Evolutionary conservation across 192 early-diverging fungal genomes (phyloP).

Genomic region (Coemansia umbellata): DNA sequence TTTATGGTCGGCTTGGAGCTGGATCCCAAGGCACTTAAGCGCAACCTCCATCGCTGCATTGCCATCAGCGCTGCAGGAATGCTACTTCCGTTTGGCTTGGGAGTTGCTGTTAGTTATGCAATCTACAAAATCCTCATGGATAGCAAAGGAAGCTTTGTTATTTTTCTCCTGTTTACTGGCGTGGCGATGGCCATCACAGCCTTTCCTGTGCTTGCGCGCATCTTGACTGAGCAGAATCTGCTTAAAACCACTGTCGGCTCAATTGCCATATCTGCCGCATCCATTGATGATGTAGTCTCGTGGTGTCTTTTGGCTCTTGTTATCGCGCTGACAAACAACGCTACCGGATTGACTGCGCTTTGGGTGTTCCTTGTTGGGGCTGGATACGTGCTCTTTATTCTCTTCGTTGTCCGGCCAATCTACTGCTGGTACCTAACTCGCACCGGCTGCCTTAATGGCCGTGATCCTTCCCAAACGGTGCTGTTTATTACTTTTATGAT

Average conservation of each 20-base stretch:
- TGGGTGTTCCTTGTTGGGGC: constrained; percentile 75
- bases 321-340: constrained; percentile 79
- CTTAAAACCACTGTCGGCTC: constrained; percentile 76
- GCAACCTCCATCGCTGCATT: constrained; percentile 53
- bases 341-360: constrained; percentile 64
- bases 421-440: constrained; percentile 31
- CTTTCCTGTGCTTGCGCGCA: constrained; percentile 93
- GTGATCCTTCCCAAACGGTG: constrained; percentile 47
- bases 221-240: constrained; percentile 84
- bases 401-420: constrained; percentile 65
- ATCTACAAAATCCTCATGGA: constrained; percentile 58
- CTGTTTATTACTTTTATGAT: constrained; percentile 73
- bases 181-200: constrained; percentile 93
- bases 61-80: constrained; percentile 79
- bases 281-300: constrained; percentile 82
- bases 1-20: constrained; percentile 88
- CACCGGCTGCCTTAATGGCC: constrained; percentile 30
- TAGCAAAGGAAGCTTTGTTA: constrained; percentile 52
- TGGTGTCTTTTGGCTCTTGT: constrained; percentile 84
- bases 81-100: constrained; percentile 72
- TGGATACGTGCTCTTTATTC: constrained; percentile 68
- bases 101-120: constrained; percentile 69
- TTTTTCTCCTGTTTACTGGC: constrained; percentile 81
- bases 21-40: constrained; percentile 58
- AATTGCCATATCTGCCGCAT: constrained; percentile 79